Evolutionary conservation across 2,329 filamentous ascomycete genomes (phyloP).

Genomic region (Fusarium zealandicum): DNA sequence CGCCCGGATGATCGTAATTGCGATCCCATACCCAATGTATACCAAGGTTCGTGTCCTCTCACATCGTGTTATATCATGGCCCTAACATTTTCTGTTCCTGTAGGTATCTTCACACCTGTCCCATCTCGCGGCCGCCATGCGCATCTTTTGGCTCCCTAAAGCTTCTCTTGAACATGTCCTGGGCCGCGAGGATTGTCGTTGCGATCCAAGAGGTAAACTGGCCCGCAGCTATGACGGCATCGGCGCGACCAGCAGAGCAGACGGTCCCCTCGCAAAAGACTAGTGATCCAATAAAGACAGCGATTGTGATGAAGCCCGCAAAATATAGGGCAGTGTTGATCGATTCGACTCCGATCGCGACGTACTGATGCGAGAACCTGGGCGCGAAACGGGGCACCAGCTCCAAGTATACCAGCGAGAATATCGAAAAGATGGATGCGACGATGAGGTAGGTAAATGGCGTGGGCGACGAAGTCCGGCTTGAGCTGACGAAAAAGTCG

Average conservation of each 20-base stretch:
- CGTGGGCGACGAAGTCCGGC: slow-evolving; percentile 59
- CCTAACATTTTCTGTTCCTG: background rate
- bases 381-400: slow-evolving; percentile 55
- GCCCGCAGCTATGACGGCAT: slow-evolving; percentile 61
- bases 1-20: background rate
- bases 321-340: slow-evolving; percentile 65
- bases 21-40: background rate
- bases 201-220: slow-evolving; percentile 62
- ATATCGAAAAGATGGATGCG: slow-evolving; percentile 59
- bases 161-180: slow-evolving; percentile 57
- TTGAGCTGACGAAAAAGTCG: slow-evolving; percentile 66
- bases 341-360: slow-evolving; percentile 57
- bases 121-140: slow-evolving; percentile 45
- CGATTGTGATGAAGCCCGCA: slow-evolving; percentile 64
- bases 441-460: slow-evolving; percentile 67
- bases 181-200: slow-evolving; percentile 55
- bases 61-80: background rate
- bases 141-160: slow-evolving; percentile 42
- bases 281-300: slow-evolving; percentile 62
- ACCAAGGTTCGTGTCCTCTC: slow-evolving; percentile 1
- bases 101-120: slow-evolving; percentile 42
- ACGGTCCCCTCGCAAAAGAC: slow-evolving; percentile 65
- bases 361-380: slow-evolving; percentile 56
- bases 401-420: slow-evolving; percentile 64
- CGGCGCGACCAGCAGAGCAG: slow-evolving; percentile 62